Evolutionary conservation across 208 protist species (phyloP).

Genomic region (Trypanosoma rangeli): DNA sequence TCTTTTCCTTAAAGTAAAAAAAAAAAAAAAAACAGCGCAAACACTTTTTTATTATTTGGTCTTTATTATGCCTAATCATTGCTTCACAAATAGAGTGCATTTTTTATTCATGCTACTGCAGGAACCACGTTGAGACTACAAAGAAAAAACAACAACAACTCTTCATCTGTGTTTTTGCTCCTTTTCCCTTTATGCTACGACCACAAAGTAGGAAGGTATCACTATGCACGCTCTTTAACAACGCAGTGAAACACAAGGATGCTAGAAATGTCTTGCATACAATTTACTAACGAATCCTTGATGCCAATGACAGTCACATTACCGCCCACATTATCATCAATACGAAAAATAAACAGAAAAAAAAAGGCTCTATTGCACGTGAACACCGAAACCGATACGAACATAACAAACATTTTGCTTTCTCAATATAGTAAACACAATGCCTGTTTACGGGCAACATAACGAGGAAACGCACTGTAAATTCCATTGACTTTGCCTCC

Average conservation of each 20-base stretch:
- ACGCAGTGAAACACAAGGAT: neutral
- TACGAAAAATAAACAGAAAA: no score
- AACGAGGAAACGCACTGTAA: no score
- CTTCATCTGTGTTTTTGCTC: neutral
- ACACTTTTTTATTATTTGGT: slow-evolving; percentile 9
- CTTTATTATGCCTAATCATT: neutral
- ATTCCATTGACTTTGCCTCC: neutral
- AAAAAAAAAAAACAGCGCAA: slow-evolving; percentile 1
- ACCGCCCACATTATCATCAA: no score
- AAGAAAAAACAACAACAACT: neutral
- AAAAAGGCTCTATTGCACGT: no score
- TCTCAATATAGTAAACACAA: neutral
- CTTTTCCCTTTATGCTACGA: neutral
- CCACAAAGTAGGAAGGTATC: neutral
- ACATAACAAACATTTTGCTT: no score
- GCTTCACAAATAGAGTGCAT: neutral
- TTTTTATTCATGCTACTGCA: neutral
- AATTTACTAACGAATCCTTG: neutral
- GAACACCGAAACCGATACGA: no score
- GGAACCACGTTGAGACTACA: neutral
- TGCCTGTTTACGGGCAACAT: neutral
- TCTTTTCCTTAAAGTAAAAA: no score
- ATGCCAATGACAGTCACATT: no score
- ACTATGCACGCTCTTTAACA: neutral
- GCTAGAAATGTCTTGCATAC: neutral